Percentiles rank a stretch among this genome's conserved stretches.
Conservation (phyloP, 2,329 filamentous ascomycete genomes). For the Aureobasidium melanogenum region DNA sequence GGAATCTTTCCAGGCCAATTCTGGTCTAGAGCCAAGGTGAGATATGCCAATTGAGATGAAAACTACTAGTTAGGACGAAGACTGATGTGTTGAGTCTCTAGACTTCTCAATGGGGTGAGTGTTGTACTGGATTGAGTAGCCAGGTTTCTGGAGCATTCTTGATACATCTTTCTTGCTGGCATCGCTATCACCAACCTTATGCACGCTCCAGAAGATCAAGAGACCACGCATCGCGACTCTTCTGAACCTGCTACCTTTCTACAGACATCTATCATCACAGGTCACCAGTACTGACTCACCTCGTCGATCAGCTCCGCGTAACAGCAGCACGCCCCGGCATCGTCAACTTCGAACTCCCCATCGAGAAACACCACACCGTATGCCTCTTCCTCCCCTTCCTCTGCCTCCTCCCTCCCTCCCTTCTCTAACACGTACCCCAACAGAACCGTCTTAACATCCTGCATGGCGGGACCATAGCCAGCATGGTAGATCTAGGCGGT, state of each 20-base stretch:
- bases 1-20: constrained; percentile 76
- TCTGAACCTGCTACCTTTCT: no score
- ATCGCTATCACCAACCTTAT: background rate
- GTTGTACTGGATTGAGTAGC: background rate
- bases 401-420: background rate
- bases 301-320: constrained; percentile 51
- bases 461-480: constrained; percentile 71
- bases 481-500: constrained; percentile 61
- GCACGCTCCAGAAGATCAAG: no score
- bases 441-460: constrained; percentile 70
- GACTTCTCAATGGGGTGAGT: constrained; percentile 34
- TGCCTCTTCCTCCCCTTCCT: constrained; percentile 17
- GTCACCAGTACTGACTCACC: background rate
- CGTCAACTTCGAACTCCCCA: constrained; percentile 68
- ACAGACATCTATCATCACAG: no score
- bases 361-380: constrained; percentile 67
- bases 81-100: constrained; percentile 16
- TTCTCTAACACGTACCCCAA: background rate
- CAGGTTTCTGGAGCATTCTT: no score
- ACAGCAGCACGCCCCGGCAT: constrained; percentile 55
- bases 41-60: background rate
- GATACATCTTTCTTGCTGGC: background rate
- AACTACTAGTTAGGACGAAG: no score
- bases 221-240: no score
- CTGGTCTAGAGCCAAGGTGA: constrained; percentile 82